Evolutionary conservation across 1,139 yeast species (phyloP).

Genomic region (Suhomyces wounanorum): DNA sequence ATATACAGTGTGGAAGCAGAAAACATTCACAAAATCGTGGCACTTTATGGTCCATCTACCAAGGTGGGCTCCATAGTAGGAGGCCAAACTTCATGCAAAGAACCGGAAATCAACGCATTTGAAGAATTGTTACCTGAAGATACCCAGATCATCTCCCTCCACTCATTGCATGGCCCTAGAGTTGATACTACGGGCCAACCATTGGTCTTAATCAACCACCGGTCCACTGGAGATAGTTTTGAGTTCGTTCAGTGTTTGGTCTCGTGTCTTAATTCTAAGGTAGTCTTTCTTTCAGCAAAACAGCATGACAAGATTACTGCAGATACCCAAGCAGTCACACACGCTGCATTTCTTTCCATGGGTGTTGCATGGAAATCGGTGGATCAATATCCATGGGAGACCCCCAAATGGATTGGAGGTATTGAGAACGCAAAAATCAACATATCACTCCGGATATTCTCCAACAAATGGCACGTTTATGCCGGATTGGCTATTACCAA

Average conservation of each 20-base stretch:
- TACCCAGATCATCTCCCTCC: conserved; percentile 80
- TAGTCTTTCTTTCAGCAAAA: conserved; percentile 74
- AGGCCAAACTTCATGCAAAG: conserved; percentile 97
- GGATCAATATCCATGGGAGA: conserved; percentile 91
- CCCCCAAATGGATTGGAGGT: conserved; percentile 87
- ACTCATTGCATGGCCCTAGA: conserved; percentile 92
- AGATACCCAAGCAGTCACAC: conserved; percentile 98
- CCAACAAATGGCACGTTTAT: conserved; percentile 97
- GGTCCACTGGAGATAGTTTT: conserved; percentile 58
- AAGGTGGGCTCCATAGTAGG: conserved; percentile 90
- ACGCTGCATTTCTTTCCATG: conserved; percentile 95
- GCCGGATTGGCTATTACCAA: conserved; percentile 96
- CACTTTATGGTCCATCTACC: conserved; percentile 80
- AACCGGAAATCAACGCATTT: conserved; percentile 85
- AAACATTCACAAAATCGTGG: conserved; percentile 69
- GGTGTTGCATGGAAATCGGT: conserved; percentile 92
- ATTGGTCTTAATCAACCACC: conserved; percentile 76
- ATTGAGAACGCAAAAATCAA: conserved; percentile 94
- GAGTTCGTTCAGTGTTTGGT: conserved; percentile 64
- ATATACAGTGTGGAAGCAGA: conserved; percentile 93
- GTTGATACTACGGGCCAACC: conserved; percentile 93
- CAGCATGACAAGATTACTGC: conserved; percentile 96
- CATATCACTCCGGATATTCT: conserved; percentile 83
- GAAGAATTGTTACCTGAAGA: conserved; percentile 74
- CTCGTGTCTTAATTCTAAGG: conserved; percentile 73